Evolutionary conservation across 768 basidiomycete genomes (phyloP).

Genomic region (Boletus rubroflammeus): DNA sequence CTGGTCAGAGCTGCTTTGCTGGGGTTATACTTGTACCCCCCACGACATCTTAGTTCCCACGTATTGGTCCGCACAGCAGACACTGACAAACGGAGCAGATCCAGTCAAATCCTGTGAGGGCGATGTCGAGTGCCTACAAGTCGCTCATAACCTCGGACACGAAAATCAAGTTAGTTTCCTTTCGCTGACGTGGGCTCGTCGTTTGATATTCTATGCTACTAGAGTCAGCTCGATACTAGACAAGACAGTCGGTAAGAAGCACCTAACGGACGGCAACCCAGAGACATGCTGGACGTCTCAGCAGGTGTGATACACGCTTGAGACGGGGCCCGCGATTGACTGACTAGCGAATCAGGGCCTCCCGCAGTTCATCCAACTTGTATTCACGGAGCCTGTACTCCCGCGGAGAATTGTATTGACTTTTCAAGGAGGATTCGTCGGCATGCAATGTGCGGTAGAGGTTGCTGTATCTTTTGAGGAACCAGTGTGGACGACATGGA

Average conservation of each 20-base stretch:
- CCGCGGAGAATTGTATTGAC: constrained; percentile 58
- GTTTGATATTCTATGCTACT: constrained; percentile 3
- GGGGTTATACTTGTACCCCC: neutral
- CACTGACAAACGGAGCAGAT: neutral
- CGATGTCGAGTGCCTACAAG: constrained; percentile 22
- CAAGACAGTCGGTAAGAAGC: constrained; percentile 67
- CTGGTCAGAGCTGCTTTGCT: neutral
- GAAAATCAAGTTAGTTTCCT: constrained; percentile 38
- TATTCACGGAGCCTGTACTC: constrained; percentile 49
- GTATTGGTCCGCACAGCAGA: neutral
- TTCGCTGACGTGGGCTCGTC: constrained; percentile 18
- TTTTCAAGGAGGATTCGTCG: constrained; percentile 87
- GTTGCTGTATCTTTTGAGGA: constrained; percentile 32
- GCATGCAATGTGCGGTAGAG: constrained; percentile 56
- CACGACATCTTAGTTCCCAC: constrained; percentile 12
- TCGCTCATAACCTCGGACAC: constrained; percentile 25
- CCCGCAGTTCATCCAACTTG: constrained; percentile 71
- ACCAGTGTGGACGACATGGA: constrained; percentile 47
- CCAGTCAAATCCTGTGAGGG: neutral
- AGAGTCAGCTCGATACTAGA: constrained; percentile 82
- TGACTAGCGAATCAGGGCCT: constrained; percentile 50
- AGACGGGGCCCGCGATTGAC: neutral
- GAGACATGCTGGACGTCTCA: constrained; percentile 87
- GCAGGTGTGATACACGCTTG: constrained; percentile 45
- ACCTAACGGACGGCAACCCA: constrained; percentile 63